Evolutionary conservation across 257 asterid species (phyloP).

Genomic region (Scutellaria minor): DNA sequence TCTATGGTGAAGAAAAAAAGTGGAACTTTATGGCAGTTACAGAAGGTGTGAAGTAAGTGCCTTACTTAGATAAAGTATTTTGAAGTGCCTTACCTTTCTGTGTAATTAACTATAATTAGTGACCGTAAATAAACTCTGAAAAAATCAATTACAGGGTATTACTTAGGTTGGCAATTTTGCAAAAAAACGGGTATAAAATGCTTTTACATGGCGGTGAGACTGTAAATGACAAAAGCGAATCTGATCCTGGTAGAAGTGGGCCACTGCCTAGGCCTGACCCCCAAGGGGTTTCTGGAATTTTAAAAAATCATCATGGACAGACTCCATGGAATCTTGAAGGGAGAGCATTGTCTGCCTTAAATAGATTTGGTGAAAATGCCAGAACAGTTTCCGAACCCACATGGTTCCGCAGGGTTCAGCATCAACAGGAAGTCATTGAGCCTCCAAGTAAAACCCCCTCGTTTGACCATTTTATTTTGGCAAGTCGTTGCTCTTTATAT

Average conservation of each 20-base stretch:
- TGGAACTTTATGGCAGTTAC: slow-evolving; percentile 85
- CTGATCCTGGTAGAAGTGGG: slow-evolving; percentile 44
- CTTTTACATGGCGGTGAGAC: slow-evolving; percentile 95
- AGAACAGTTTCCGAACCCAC: slow-evolving; percentile 72
- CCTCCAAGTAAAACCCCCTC: slow-evolving; percentile 53
- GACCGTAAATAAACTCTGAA: slow-evolving; percentile 24
- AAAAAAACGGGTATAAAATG: slow-evolving; percentile 80
- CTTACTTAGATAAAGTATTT: slow-evolving; percentile 24
- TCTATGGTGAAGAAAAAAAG: slow-evolving; percentile 80
- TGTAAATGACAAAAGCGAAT: slow-evolving; percentile 44
- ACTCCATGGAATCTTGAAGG: slow-evolving; percentile 74
- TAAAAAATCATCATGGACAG: slow-evolving; percentile 47
- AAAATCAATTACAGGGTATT: slow-evolving; percentile 60
- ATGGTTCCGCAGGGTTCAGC: slow-evolving; percentile 79
- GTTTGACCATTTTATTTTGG: not conserved
- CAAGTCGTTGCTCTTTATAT: not conserved
- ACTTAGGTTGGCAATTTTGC: slow-evolving; percentile 70
- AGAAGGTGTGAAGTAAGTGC: slow-evolving; percentile 77
- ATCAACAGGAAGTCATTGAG: slow-evolving; percentile 67
- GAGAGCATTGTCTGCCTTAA: slow-evolving; percentile 90
- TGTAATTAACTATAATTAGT: slow-evolving; percentile 7
- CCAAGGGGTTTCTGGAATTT: slow-evolving; percentile 46
- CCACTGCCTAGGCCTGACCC: slow-evolving; percentile 43
- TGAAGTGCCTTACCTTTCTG: slow-evolving; percentile 21
- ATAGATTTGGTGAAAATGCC: slow-evolving; percentile 81